Percentiles rank a stretch among this genome's conserved stretches.
Conservation (phyloP, 495 filamentous ascomycete genomes). For the Aspergillus egyptiacus region DNA sequence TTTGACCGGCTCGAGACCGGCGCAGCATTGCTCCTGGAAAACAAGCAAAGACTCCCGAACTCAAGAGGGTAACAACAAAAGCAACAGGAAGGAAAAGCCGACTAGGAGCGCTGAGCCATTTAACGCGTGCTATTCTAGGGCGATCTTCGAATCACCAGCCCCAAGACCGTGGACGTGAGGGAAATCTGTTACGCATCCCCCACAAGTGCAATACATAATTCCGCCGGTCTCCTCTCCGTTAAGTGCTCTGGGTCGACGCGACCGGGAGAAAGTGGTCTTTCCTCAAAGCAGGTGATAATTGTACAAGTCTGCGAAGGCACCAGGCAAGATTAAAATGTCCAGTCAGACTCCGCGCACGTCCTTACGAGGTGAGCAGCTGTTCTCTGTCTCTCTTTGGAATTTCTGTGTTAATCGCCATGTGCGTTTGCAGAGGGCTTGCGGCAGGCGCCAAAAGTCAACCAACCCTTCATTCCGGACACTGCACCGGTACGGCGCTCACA, state of each 20-base stretch:
- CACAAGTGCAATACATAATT: neutral
- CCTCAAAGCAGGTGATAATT: neutral
- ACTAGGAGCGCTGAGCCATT: neutral
- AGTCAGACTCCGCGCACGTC: slow-evolving; percentile 25
- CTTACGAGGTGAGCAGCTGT: slow-evolving; percentile 20
- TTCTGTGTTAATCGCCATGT: slow-evolving; percentile 11
- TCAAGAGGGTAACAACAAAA: neutral
- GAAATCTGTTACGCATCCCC: neutral
- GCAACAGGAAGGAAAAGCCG: neutral
- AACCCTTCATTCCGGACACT: slow-evolving; percentile 45
- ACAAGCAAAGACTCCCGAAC: neutral
- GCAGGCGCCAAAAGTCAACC: slow-evolving; percentile 42
- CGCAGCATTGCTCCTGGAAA: neutral
- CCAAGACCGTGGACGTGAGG: neutral
- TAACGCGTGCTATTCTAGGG: slow-evolving; percentile 3
- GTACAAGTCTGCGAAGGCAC: neutral
- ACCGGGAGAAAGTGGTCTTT: neutral
- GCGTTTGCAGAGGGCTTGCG: slow-evolving; percentile 40
- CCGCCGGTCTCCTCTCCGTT: neutral
- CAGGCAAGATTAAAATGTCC: slow-evolving; percentile 20
- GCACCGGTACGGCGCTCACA: slow-evolving; percentile 36
- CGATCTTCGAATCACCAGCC: neutral
- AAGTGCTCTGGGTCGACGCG: neutral
- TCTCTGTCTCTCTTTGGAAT: neutral
- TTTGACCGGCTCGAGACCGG: neutral